Conservation (phyloP, 441 rosid species). For the Erodium moschatum region DNA sequence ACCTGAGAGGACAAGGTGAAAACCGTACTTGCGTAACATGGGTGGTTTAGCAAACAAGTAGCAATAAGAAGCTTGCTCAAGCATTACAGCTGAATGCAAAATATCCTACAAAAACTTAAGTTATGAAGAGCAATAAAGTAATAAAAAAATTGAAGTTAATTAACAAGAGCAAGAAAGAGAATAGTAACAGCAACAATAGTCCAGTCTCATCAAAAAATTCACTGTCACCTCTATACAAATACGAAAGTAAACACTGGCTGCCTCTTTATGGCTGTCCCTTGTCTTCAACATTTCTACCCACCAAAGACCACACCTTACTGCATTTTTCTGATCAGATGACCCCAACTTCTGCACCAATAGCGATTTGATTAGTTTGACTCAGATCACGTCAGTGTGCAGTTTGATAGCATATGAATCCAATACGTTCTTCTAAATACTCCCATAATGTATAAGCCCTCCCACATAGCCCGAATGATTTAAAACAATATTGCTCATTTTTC, state of each 20-base stretch:
- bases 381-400: neutral
- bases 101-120: conserved; percentile 48
- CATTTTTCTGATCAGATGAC: conserved; percentile 68
- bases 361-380: conserved; percentile 11
- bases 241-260: conserved; percentile 90
- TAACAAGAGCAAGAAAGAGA: conserved; percentile 22
- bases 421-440: neutral
- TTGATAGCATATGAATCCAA: neutral
- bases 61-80: conserved; percentile 99
- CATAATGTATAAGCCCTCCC: neutral
- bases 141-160: conserved; percentile 17
- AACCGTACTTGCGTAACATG: conserved; percentile 94
- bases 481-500: neutral
- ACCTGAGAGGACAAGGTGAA: conserved; percentile 96
- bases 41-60: conserved; percentile 78
- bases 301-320: conserved; percentile 96
- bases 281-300: conserved; percentile 95
- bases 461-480: neutral
- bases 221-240: conserved; percentile 78
- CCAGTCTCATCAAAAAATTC: conserved; percentile 17
- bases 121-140: neutral
- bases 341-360: conserved; percentile 59
- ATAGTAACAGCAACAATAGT: conserved; percentile 1
- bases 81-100: conserved; percentile 91
- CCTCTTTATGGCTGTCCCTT: conserved; percentile 79